A percentile compares a stretch with the other conserved stretches of the same genome.
These are phyloP conservation scores for Maudiozyma pseudohumilis DNA, from an alignment of 805 yeast genomes.

Conservation along the genomic window DNA sequence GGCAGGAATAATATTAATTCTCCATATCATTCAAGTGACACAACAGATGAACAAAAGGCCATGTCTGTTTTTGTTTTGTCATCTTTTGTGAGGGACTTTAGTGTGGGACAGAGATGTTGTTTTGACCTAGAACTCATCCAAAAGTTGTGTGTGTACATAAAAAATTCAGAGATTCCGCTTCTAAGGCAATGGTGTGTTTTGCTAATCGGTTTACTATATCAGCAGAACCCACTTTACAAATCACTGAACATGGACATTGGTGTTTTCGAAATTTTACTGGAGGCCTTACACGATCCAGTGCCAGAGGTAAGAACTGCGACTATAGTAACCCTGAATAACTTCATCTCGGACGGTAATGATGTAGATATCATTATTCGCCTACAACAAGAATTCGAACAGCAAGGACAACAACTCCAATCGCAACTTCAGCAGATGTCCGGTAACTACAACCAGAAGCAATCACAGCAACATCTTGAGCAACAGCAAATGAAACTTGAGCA, in stretches of 20 bases:
- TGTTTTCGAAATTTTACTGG: constrained; percentile 40
- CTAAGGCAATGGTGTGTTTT: constrained; percentile 89
- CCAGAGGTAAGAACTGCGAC: constrained; percentile 92
- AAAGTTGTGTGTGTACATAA: constrained; percentile 56
- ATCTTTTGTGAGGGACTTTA: constrained; percentile 71
- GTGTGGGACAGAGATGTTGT: constrained; percentile 70
- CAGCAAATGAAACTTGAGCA: constrained; percentile 27
- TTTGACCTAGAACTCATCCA: constrained; percentile 62
- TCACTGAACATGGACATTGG: constrained; percentile 60
- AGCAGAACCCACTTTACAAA: constrained; percentile 62
- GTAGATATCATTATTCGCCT: constrained; percentile 27
- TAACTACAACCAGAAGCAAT: constrained; percentile 21
- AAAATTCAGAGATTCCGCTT: constrained; percentile 70
- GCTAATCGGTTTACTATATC: constrained; percentile 68
- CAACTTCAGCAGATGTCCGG: constrained; percentile 24
- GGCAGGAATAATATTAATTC: constrained; percentile 2
- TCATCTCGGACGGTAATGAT: constrained; percentile 40
- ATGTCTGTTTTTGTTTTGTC: constrained; percentile 89
- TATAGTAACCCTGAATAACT: constrained; percentile 60
- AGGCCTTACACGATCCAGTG: constrained; percentile 71
- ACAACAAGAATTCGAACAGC: constrained; percentile 28
- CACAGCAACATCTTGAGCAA: constrained; percentile 17
- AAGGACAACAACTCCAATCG: constrained; percentile 24
- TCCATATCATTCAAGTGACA: constrained; percentile 20
- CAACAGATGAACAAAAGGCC: constrained; percentile 79